A percentile compares a stretch with the other conserved stretches of the same genome.
These are phyloP conservation scores for Aspergillus floridensis DNA, from an alignment of 2,329 filamentous ascomycete species.

Conservation along the genomic window DNA sequence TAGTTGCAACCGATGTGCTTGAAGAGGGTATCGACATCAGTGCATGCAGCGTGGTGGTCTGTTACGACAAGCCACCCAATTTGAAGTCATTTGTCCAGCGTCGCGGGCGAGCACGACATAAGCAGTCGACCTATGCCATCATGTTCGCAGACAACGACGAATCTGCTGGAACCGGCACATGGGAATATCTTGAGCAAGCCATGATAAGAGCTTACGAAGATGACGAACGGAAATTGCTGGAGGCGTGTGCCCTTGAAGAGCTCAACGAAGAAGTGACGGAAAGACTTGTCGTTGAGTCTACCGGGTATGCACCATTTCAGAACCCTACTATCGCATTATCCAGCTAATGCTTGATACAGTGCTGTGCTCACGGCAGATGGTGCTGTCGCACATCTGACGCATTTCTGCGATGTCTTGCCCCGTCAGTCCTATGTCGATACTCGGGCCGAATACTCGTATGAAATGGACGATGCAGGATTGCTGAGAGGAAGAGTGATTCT, in stretches of 20 bases:
- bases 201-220: slow-evolving; percentile 71
- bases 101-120: slow-evolving; percentile 60
- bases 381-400: slow-evolving; percentile 71
- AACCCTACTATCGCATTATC: background rate
- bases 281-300: slow-evolving; percentile 41
- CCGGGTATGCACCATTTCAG: slow-evolving; percentile 17
- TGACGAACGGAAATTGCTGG: slow-evolving; percentile 54
- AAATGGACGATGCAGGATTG: slow-evolving; percentile 18
- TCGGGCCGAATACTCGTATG: slow-evolving; percentile 61
- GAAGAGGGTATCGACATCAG: slow-evolving; percentile 63
- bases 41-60: slow-evolving; percentile 64
- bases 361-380: slow-evolving; percentile 71
- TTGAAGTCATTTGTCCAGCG: slow-evolving; percentile 65
- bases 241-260: slow-evolving; percentile 52
- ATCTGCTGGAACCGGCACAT: slow-evolving; percentile 46
- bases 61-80: slow-evolving; percentile 61
- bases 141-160: slow-evolving; percentile 45
- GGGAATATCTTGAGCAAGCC: slow-evolving; percentile 66
- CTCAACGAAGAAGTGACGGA: slow-evolving; percentile 39
- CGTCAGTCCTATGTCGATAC: slow-evolving; percentile 59
- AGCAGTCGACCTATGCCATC: slow-evolving; percentile 54
- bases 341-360: slow-evolving; percentile 33
- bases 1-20: slow-evolving; percentile 57
- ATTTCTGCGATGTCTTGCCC: slow-evolving; percentile 70
- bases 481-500: slow-evolving; percentile 62